A percentile compares a stretch with the other conserved stretches of the same genome.
Evolutionary conservation across 2,329 filamentous ascomycete genomes (phyloP).

Genomic region (Mycosphaerella sp.): DNA sequence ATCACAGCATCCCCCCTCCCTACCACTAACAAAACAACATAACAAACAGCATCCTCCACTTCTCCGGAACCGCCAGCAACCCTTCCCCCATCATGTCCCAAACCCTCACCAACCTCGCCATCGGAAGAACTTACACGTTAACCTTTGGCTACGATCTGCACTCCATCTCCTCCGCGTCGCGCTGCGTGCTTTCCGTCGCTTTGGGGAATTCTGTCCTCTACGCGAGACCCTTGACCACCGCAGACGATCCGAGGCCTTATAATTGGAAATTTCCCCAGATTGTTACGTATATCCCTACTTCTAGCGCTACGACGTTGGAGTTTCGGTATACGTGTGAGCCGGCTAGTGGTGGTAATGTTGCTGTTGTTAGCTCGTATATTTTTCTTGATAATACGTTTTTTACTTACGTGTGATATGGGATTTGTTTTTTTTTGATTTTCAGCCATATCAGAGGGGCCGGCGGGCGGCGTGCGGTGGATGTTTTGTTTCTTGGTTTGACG

Average conservation of each 20-base stretch:
- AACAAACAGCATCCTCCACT: constrained; percentile 5
- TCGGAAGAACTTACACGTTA: neutral
- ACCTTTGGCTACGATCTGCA: constrained; percentile 1
- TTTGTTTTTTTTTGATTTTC: too few relatives aligned
- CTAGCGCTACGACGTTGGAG: neutral
- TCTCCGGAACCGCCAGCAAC: neutral
- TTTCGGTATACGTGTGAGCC: neutral
- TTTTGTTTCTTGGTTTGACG: too few relatives aligned
- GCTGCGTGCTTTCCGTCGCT: neutral
- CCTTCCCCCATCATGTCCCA: constrained; percentile 1
- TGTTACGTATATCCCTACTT: neutral
- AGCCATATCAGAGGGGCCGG: too few relatives aligned
- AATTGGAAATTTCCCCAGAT: neutral
- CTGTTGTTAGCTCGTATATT: neutral
- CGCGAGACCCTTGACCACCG: neutral
- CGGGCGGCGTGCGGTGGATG: too few relatives aligned
- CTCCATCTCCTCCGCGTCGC: neutral
- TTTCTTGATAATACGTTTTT: neutral
- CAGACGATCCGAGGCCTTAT: neutral
- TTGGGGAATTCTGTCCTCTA: neutral
- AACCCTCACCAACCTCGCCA: neutral
- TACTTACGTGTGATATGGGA: neutral
- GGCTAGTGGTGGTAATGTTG: neutral
- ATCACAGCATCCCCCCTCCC: neutral
- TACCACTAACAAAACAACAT: neutral